Base-by-base conservation (phyloP, 2,329 filamentous ascomycete genomes). In the Colletotrichum sp. region DNA sequence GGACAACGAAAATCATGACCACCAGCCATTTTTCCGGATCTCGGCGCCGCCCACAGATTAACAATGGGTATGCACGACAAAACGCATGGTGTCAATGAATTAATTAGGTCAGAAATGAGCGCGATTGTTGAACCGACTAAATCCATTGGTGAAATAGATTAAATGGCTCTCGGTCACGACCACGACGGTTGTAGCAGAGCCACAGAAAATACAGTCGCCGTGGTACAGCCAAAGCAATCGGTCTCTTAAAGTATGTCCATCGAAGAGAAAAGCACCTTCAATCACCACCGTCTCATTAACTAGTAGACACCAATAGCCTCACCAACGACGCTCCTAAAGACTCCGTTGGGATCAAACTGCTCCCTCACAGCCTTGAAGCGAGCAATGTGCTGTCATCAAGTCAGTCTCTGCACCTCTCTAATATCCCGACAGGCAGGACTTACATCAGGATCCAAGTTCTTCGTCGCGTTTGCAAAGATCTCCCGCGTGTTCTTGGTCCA, bases 401-500 rank as follows among this genome's bases (percentile, higher is more conserved):
- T 65, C 8, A 71, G 72, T 14, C 9, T 7, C 8, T 8, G 2
- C 1, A 2, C 8, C 3, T 5, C 34, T 6, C 1, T 14, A 5
- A 56, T 3, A 13, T 1, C 3, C 2, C 10, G 5, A 21, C 10
- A 21, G 58, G 28, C 13, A 21, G 14, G 4, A 79, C 84, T 82
- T 74, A 85, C 85, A n/a, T 82, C 79, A 1, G 86, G 84, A 75
- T 90, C 88, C 24, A 89, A 76, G 64, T 89, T 87, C 81, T 88
- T 86, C 55, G 84, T 85, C 1, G 86, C 80, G 61, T 85, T 83
- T 65, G 82, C 78, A 67, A 89, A 86, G 10, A 89, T 84, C 26
- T 88, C 86, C 21, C 88, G 81, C 5, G 87, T 89, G 77, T 89
- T 89, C 82, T 89, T 90, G 13, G 88, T 89, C 88, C 88, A 90